A percentile compares a stretch with the other conserved stretches of the same genome.
Evolutionary conservation across 108 stramenopile genomes (phyloP).

Genomic region (Pseudonitzschia pungens): DNA sequence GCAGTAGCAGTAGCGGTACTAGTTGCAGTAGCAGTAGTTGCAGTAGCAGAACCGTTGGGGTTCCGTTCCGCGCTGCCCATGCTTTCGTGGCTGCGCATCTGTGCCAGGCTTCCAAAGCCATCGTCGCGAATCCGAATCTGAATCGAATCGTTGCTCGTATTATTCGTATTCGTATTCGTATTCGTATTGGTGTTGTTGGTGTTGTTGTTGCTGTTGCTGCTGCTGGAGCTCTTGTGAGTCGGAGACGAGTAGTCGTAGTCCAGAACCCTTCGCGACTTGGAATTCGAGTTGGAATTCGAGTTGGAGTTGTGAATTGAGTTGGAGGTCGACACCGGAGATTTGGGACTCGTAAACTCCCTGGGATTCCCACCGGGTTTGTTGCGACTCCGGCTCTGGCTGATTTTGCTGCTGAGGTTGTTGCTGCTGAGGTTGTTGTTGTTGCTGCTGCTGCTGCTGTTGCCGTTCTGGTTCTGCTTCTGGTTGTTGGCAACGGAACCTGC

Average conservation of each 20-base stretch:
- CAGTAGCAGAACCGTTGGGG: too few species aligned
- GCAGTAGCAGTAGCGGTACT: too few species aligned
- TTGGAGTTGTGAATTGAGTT: background rate
- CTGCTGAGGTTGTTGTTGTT: background rate
- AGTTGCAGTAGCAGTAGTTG: background rate
- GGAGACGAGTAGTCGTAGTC: background rate
- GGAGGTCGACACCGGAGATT: slow-evolving; percentile 9
- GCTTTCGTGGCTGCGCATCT: background rate
- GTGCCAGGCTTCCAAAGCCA: background rate
- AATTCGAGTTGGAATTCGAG: background rate
- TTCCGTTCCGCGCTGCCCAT: background rate
- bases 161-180: background rate
- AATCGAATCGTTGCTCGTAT: background rate
- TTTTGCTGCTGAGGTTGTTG: background rate
- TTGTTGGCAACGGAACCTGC: too few species aligned
- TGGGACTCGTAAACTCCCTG: slow-evolving; percentile 34
- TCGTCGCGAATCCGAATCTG: background rate
- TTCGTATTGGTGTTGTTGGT: background rate
- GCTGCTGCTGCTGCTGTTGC: background rate
- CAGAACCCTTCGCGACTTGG: background rate
- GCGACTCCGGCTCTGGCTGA: background rate
- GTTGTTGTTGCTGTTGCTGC: background rate
- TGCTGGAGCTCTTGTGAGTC: background rate
- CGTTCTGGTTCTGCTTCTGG: too few species aligned
- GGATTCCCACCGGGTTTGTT: slow-evolving; percentile 12